Evolutionary conservation across 257 asterid species (phyloP), one percentile per base, ranked within the genome.

Genomic region (Verbascum thapsus): DNA sequence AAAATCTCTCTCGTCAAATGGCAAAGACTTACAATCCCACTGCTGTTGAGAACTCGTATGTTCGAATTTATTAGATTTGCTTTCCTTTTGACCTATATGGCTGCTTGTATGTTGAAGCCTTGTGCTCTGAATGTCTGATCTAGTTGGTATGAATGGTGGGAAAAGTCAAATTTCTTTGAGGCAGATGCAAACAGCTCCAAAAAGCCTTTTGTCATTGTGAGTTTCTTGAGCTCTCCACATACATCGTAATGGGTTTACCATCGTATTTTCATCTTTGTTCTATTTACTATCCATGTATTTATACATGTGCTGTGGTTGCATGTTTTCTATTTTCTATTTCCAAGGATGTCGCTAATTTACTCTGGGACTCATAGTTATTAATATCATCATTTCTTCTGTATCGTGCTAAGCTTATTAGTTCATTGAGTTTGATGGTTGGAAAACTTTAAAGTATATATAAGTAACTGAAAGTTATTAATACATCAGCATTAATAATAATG

Each of bases 131-230:
- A 53, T 58, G 47, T 53, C 62, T 65, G 52, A 18, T 71, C n/a
- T 64, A 92, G 99, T 80, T 92, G 99, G 99, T 92, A 92, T 75
- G 85, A 79, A 6, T 92, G 97, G 99, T 92, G 97, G 98, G 96
- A 92, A 55, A 83, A 82, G 51, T 89, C 97, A 39, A 81, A 80
- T 6, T 92, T 92, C 78, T 89, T 89, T 13, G 86, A 71, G 73
- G 99, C 96, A 50, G 99, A 92, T 56, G 43, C 89, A 3, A 80
- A 71, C 58, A 92, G 97, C 87, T 72, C 91, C 52, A 92, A 92
- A 59, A 90, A 92, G 8, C 75, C 99, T 17, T 92, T 85, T 75
- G 81, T 75, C 35, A 92, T 92, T 51, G 99, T 89, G 83, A 92
- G 97, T 80, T 81, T 70, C 71, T 69, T 57, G 68, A 58, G 41